Base-by-base conservation (phyloP, 2,329 filamentous ascomycete genomes). In the Rutstroemia sp. region DNA sequence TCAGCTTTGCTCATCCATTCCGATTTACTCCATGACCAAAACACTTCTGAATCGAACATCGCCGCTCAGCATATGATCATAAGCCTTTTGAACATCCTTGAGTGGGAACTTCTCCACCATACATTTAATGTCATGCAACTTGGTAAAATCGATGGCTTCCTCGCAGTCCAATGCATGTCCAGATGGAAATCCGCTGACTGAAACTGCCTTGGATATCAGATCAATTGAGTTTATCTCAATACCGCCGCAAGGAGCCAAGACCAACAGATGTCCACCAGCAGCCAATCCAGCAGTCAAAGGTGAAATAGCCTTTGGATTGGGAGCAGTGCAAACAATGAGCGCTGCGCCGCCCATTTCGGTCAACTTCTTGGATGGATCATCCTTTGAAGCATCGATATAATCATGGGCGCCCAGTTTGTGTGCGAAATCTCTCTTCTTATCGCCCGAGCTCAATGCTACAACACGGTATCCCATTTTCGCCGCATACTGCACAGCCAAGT, bases 401-500 rank as follows among this genome's bases (percentile, higher is more conserved):
- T 81, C 80, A 46, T 74, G 74, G 0, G 85, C 85, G 37, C 85
- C 85, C 2, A 88, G 73, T 64, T 77, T 68, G 57, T 72, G 69
- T 0, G 87, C 86, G 65, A 91, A 88, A 0, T 82, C 78, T 59
- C 79, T 79, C 76, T 92, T 92, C 62, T 75, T 77, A 58, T 82
- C 78, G 8, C 83, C 82, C 0, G 81, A 80, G 9, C 82, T 86
- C 51, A 92, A 77, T 0, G 86, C 88, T 1, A 82, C 82, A 5
- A 88, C 82, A 57, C 81, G 78, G 71, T 86, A 91, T 4, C 88
- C 88, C 87, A 91, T 90, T 71, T 84, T 83, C 50, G 75, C 75
- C 4, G 87, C 87, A 68, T 86, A 92, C 68, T 91, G 87, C 30
- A 92, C 83, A 0, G 87, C 88, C 30, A 92, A 70, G 70, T 92